Base-by-base conservation (phyloP, 2,329 filamentous ascomycete genomes). In the Ustulina deusta region DNA sequence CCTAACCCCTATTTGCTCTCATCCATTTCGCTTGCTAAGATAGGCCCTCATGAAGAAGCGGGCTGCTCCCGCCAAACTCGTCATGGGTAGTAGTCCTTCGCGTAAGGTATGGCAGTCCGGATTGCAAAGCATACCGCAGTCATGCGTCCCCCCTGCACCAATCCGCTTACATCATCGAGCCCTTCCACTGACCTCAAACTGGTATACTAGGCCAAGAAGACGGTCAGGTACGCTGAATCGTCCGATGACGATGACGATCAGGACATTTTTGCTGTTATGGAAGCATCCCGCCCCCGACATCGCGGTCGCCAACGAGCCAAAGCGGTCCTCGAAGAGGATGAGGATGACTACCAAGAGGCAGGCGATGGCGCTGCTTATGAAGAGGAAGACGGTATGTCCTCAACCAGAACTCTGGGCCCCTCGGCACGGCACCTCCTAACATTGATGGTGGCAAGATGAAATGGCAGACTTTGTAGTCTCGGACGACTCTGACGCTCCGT, bases 401-500 rank as follows among this genome's bases (percentile, higher is more conserved):
- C 1, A 56, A 42, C n/a, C 3, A 20, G 15, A 22, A 27, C 36
- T 13, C 2, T 17, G 15, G 40, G 17, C 2, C 5, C 29, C 25
- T 38, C 38, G 10, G 15, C 42, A 20, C 15, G 44, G 11, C 4
- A 22, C 25, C 27, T 42, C 1, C 65, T 62, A 56, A 69, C 34
- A 22, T 32, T 42, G 22, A 32, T 17, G 36, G 11, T 22, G 20
- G 1, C 48, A 56, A 87, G 83, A 85, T 81, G 93, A 96, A 61
- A 89, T 97, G 82, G 93, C 91, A 69, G 92, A 97, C 78, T 98
- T 98, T 75, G 85, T 98, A 27, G 94, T 91, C 4, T 89, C 91
- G 0, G 94, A 97, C 74, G 93, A 97, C 48, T 95, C 93, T 0
- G 94, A 97, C 55, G 91, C 89, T 20, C 76, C 84, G 27, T 83